Percentiles rank a stretch among this genome's conserved stretches.
These are phyloP conservation scores for Umbilicus rupestris DNA, from an alignment of 164 flowering plant species.

Conservation along the genomic window DNA sequence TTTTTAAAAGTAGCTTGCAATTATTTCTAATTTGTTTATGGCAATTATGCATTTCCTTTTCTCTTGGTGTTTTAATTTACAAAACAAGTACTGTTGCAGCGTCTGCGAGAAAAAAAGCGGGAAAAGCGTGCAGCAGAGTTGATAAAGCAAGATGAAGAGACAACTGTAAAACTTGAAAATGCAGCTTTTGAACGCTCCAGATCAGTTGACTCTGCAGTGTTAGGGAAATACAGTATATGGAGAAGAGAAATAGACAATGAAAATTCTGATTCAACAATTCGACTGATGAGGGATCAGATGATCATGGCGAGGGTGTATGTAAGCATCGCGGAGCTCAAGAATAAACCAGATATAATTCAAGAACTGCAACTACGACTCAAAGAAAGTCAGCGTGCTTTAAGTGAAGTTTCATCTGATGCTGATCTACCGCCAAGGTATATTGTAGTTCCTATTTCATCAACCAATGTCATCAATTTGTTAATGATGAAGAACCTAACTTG, in stretches of 20 bases:
- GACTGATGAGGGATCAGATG: slow-evolving; percentile 85
- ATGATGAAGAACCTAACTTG: background rate
- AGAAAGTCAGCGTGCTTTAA: slow-evolving; percentile 82
- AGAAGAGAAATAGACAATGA: slow-evolving; percentile 88
- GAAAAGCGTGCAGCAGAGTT: slow-evolving; percentile 70
- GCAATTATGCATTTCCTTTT: background rate
- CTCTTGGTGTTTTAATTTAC: background rate
- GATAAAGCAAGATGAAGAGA: slow-evolving; percentile 63
- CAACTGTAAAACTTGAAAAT: slow-evolving; percentile 73
- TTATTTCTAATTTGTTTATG: background rate
- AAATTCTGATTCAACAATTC: slow-evolving; percentile 79
- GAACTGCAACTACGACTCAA: slow-evolving; percentile 61
- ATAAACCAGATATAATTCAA: slow-evolving; percentile 48
- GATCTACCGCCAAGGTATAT: slow-evolving; percentile 67
- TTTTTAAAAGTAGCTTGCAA: background rate
- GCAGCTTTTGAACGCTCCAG: slow-evolving; percentile 92
- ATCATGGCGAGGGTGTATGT: slow-evolving; percentile 93
- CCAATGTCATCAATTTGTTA: background rate
- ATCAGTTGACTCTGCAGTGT: slow-evolving; percentile 83
- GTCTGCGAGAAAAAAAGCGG: slow-evolving; percentile 71
- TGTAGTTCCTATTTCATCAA: background rate
- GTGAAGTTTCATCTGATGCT: slow-evolving; percentile 75
- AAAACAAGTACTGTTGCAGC: slow-evolving; percentile 30
- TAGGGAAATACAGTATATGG: slow-evolving; percentile 96
- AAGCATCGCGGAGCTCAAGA: slow-evolving; percentile 75